Conservation (phyloP, 495 filamentous ascomycete genomes). For the Neurospora tetrasperma region DNA sequence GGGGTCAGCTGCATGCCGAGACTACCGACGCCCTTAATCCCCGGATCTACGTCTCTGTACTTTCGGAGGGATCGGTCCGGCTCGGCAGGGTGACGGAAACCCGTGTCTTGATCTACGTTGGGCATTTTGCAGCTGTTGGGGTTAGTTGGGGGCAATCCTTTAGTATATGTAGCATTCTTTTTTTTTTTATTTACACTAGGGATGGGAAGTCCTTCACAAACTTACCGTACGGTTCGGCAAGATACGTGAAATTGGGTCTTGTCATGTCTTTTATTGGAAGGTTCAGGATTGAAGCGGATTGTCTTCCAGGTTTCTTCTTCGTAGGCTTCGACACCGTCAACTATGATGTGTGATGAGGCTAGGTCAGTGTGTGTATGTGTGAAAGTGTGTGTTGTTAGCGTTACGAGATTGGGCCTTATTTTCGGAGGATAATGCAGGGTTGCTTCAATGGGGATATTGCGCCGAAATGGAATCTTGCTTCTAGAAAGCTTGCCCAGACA, state of each 20-base stretch:
- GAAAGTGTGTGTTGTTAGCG: neutral
- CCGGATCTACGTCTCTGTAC: slow-evolving; percentile 64
- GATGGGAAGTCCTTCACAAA: neutral
- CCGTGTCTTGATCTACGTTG: slow-evolving; percentile 69
- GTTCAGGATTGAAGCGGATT: slow-evolving; percentile 47
- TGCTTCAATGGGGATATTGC: neutral
- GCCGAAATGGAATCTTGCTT: neutral
- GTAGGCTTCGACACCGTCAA: slow-evolving; percentile 29
- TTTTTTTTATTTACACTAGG: slow-evolving; percentile 3
- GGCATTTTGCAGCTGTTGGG: slow-evolving; percentile 63
- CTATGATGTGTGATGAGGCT: slow-evolving; percentile 8
- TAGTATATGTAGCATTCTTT: neutral
- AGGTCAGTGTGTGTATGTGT: neutral
- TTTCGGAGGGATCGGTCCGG: slow-evolving; percentile 62
- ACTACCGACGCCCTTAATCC: slow-evolving; percentile 59
- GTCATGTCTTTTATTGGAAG: slow-evolving; percentile 18
- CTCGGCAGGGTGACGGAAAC: slow-evolving; percentile 57
- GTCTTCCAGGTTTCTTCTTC: slow-evolving; percentile 73
- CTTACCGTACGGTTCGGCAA: slow-evolving; percentile 54
- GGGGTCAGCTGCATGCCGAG: slow-evolving; percentile 80
- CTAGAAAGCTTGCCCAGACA: neutral
- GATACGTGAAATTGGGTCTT: slow-evolving; percentile 43
- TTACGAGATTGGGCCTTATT: neutral
- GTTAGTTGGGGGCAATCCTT: neutral
- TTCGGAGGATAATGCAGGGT: neutral